A percentile compares a stretch with the other conserved stretches of the same genome.
phyloP scores from a whole-genome alignment of 1,284 basidiomycete genomes.

The Pseudozyma sp. region DNA sequence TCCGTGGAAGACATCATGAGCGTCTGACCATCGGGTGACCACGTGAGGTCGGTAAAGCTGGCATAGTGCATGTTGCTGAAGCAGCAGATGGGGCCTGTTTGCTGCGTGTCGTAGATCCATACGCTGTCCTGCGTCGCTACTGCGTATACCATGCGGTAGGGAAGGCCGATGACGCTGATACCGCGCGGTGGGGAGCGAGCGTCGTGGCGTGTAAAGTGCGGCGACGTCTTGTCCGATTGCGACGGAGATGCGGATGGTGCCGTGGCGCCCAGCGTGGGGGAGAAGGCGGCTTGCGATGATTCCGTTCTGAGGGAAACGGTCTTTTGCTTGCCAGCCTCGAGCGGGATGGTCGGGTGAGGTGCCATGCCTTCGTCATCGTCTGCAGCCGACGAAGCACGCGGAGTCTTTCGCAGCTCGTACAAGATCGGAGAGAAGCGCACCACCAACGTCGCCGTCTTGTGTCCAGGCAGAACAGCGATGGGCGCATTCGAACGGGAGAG shows the following conservation, averaged over 20 bases:
- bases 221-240: slow-evolving; percentile 17
- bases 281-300: slow-evolving; percentile 9
- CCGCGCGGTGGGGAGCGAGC: slow-evolving; percentile 39
- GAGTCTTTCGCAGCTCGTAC: slow-evolving; percentile 79
- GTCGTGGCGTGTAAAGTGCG: slow-evolving; percentile 14
- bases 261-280: slow-evolving; percentile 11
- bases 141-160: slow-evolving; percentile 94
- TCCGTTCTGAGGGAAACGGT: slow-evolving; percentile 70
- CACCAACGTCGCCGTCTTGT: slow-evolving; percentile 93
- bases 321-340: slow-evolving; percentile 77
- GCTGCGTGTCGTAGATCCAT: slow-evolving; percentile 95
- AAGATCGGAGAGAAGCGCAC: slow-evolving; percentile 93
- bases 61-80: slow-evolving; percentile 96
- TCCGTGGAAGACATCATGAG: slow-evolving; percentile 92
- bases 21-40: slow-evolving; percentile 95
- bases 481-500: slow-evolving; percentile 78
- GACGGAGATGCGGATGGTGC: slow-evolving; percentile 22
- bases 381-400: slow-evolving; percentile 1
- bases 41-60: slow-evolving; percentile 95
- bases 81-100: slow-evolving; percentile 89
- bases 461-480: slow-evolving; percentile 92
- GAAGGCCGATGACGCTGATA: slow-evolving; percentile 82
- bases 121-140: slow-evolving; percentile 97
- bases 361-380: slow-evolving; percentile 46
- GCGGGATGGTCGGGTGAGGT: slow-evolving; percentile 72